These are phyloP conservation scores for Lithohypha guttulata DNA, from an alignment of 2,329 filamentous ascomycete species.

Conservation along the genomic window DNA sequence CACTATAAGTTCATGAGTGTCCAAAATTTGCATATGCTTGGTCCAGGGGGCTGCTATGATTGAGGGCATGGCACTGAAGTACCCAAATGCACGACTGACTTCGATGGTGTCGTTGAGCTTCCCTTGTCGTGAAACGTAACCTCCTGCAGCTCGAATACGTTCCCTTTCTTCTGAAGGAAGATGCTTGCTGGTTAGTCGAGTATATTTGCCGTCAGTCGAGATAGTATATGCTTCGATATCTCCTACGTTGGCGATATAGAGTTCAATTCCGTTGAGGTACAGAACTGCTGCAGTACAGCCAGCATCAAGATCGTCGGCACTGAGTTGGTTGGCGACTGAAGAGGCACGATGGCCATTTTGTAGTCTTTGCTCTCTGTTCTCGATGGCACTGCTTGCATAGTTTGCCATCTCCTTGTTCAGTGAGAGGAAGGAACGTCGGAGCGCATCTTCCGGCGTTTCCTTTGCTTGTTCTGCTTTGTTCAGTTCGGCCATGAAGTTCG, in stretches of 20 bases:
- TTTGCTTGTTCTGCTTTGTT: conserved; percentile 58
- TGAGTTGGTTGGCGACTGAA: conserved; percentile 63
- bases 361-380: conserved; percentile 39
- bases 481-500: conserved; percentile 72
- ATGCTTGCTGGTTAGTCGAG: conserved; percentile 79
- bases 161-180: conserved; percentile 88
- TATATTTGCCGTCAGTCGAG: conserved; percentile 72
- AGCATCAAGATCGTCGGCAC: conserved; percentile 77
- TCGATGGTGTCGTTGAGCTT: conserved; percentile 84
- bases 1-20: conserved; percentile 87
- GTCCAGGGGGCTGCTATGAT: conserved; percentile 87
- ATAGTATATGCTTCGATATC: conserved; percentile 94
- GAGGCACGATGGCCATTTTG: conserved; percentile 57
- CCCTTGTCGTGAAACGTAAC: conserved; percentile 89
- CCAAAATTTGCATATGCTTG: conserved; percentile 63
- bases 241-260: conserved; percentile 91
- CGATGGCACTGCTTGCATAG: conserved; percentile 66
- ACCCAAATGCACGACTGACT: conserved; percentile 90
- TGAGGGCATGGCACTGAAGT: conserved; percentile 81
- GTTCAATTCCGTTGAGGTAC: conserved; percentile 78
- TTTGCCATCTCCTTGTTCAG: conserved; percentile 91
- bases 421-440: conserved; percentile 74
- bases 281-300: conserved; percentile 86
- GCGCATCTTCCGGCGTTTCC: conserved; percentile 71
- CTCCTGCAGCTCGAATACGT: conserved; percentile 85